phyloP scores from a whole-genome alignment of 805 yeast species.

The Barnettozyma sucrosica region DNA sequence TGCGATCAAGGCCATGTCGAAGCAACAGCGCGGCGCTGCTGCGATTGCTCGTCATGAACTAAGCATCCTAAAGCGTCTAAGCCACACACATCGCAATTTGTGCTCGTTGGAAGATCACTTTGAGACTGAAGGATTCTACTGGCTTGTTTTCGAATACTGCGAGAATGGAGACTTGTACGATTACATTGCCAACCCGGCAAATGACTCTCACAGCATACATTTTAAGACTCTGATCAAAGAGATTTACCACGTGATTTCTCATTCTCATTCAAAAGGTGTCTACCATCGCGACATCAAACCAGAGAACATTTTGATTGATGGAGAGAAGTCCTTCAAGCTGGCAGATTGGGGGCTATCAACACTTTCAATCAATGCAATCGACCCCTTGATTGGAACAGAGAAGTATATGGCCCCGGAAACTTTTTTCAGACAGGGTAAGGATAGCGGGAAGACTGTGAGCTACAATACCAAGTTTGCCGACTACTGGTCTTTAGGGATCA shows the following conservation, averaged over 20 bases:
- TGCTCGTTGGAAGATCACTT: conserved; percentile 54
- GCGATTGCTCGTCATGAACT: conserved; percentile 53
- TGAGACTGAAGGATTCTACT: conserved; percentile 45
- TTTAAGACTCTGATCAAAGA: conserved; percentile 41
- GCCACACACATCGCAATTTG: conserved; percentile 39
- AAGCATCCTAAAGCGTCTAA: conserved; percentile 27
- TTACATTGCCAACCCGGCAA: conserved; percentile 27
- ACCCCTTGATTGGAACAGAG: conserved; percentile 62
- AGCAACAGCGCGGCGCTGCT: conserved; percentile 34
- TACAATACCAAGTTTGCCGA: conserved; percentile 78
- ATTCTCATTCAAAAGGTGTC: conserved; percentile 51
- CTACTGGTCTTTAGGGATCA: conserved; percentile 84
- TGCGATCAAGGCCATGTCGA: conserved; percentile 51
- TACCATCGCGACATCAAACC: conserved; percentile 74
- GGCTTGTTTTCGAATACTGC: conserved; percentile 62
- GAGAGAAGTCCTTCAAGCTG: conserved; percentile 48
- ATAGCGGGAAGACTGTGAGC: conserved; percentile 5
- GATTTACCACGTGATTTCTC: conserved; percentile 44
- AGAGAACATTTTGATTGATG: conserved; percentile 55
- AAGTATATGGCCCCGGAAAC: conserved; percentile 93
- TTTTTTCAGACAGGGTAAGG: conserved; percentile 37
- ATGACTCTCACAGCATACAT: conserved; percentile 20
- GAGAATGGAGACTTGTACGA: conserved; percentile 66
- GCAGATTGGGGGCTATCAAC: conserved; percentile 76
- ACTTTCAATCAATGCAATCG: conserved; percentile 24